Base-by-base conservation (phyloP, 192 early-diverging fungal genomes). In the Umbelopsis sp. region DNA sequence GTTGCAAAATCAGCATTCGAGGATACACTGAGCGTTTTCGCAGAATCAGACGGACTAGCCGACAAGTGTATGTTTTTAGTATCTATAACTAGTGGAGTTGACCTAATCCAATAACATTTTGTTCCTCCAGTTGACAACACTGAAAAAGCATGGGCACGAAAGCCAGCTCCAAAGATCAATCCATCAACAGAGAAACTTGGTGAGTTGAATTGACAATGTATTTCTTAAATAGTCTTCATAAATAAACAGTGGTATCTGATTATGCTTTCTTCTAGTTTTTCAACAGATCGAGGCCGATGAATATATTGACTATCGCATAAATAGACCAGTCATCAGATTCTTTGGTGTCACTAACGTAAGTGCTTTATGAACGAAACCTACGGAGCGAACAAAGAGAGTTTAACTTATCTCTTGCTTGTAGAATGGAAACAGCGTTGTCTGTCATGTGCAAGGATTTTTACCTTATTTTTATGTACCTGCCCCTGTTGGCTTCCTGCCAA, bases 231-330 rank as follows among this genome's bases (percentile, higher is more conserved):
- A 20, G 22, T 1, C 6, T 52, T 25, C 46, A 25, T 52, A 25
- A 20, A 16, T 55, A 0, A 41, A 4, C 10, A 46, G 16, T 6
- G 13, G 23, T 45, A 30, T 30, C 27, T 30, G 3, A 30, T 2
- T 30, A 30, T 30, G 27, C 16, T 33, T 25, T 64, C 10, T 73
- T 4, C 27, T 86, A 86, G 92, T 96, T 1, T 99, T 99, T 69
- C 96, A 98, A 78, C 97, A 99, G 74, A 91, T 99, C 79, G 97
- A 99, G 69, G 84, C 94, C 37, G 95, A 97, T 71, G 95, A 99
- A 44, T 85, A 89, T 76, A 85, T 86, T 58, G 84, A 88, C 48
- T 68, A 76, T 4, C 46, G 45, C 22, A 50, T 67, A 15, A 85
- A 88, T 25, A 64, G 75, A 16, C 89, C 94, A 9, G 80, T 87